A percentile compares a stretch with the other conserved stretches of the same genome.
phyloP scores from a whole-genome alignment of 345 rosid genomes.

The Cardiospermum halicacabum region DNA sequence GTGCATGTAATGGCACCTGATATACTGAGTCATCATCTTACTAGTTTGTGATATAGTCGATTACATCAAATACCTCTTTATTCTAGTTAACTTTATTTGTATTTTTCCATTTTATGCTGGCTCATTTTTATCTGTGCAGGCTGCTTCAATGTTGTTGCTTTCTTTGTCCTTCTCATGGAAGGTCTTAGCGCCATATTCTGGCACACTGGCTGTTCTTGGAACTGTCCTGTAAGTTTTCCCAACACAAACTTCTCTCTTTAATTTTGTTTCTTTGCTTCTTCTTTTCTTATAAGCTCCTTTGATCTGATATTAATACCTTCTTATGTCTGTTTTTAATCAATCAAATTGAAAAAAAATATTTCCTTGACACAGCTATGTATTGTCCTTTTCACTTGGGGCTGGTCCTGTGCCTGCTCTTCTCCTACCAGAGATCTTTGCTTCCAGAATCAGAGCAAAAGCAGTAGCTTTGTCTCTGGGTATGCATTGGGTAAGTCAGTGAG shows the following conservation, averaged over 20 bases:
- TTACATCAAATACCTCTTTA: not conserved
- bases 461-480: slow-evolving; percentile 88
- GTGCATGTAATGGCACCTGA: not conserved
- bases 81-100: slow-evolving; percentile 4
- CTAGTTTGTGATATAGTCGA: not conserved
- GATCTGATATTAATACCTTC: not conserved
- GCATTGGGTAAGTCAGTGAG: slow-evolving; percentile 76
- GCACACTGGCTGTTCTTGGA: slow-evolving; percentile 84
- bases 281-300: not conserved
- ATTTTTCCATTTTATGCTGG: not conserved
- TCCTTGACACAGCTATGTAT: slow-evolving; percentile 60
- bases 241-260: not conserved
- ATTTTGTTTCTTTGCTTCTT: not conserved
- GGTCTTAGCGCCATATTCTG: slow-evolving; percentile 88
- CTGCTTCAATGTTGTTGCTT: slow-evolving; percentile 85
- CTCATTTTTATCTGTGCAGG: slow-evolving; percentile 38
- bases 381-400: slow-evolving; percentile 97
- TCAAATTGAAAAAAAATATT: slow-evolving; percentile 13
- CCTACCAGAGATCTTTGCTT: slow-evolving; percentile 91
- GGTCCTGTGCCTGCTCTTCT: slow-evolving; percentile 99
- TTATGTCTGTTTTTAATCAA: not conserved
- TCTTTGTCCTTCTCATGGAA: slow-evolving; percentile 94
- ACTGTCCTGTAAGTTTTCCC: slow-evolving; percentile 78
- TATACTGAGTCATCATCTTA: not conserved
- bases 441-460: slow-evolving; percentile 97